Percentiles rank a stretch among this genome's conserved stretches.
Evolutionary conservation across 2,329 filamentous ascomycete genomes (phyloP).

Genomic region (Neoascochyta sp.): DNA sequence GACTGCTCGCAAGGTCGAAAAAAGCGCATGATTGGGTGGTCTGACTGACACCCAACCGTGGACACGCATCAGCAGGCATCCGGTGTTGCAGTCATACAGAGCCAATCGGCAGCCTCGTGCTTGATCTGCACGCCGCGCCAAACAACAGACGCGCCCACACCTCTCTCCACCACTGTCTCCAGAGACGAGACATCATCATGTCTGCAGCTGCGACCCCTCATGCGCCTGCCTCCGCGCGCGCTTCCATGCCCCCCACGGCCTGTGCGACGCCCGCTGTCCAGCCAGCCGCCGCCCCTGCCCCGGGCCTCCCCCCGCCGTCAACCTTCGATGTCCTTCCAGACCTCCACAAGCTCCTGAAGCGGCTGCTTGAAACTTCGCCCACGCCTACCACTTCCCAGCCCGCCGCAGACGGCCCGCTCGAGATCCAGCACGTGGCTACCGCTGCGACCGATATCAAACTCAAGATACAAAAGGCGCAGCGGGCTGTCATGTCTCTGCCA

Average conservation of each 20-base stretch:
- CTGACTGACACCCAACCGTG: constrained; percentile 4
- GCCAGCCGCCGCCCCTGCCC: constrained; percentile 43
- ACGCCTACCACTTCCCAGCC: constrained; percentile 24
- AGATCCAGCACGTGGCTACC: constrained; percentile 72
- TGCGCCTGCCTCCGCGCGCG: constrained; percentile 28
- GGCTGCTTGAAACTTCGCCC: constrained; percentile 55
- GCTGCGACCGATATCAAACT: constrained; percentile 77
- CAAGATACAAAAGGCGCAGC: constrained; percentile 74
- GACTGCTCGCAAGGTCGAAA: constrained; percentile 11
- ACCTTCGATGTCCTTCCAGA: constrained; percentile 82
- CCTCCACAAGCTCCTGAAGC: constrained; percentile 72
- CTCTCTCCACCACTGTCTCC: constrained; percentile 5
- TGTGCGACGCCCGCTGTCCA: constrained; percentile 26
- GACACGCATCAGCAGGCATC: constrained; percentile 3
- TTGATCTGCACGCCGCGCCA: constrained; percentile 12
- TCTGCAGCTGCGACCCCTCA: constrained; percentile 34
- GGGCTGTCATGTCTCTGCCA: constrained; percentile 61
- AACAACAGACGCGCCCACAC: constrained; percentile 12
- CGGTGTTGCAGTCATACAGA: constrained; percentile 6
- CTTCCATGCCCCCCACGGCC: constrained; percentile 32
- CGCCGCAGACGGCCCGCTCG: constrained; percentile 42
- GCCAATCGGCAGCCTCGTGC: constrained; percentile 16
- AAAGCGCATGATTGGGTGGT: constrained; percentile 2
- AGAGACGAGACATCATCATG: constrained; percentile 22
- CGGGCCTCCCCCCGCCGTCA: constrained; percentile 70